Percentiles rank a stretch among this genome's conserved stretches.
Evolutionary conservation across 2,329 filamentous ascomycete species (phyloP).

Genomic region (Kalaharituber pfeilii): DNA sequence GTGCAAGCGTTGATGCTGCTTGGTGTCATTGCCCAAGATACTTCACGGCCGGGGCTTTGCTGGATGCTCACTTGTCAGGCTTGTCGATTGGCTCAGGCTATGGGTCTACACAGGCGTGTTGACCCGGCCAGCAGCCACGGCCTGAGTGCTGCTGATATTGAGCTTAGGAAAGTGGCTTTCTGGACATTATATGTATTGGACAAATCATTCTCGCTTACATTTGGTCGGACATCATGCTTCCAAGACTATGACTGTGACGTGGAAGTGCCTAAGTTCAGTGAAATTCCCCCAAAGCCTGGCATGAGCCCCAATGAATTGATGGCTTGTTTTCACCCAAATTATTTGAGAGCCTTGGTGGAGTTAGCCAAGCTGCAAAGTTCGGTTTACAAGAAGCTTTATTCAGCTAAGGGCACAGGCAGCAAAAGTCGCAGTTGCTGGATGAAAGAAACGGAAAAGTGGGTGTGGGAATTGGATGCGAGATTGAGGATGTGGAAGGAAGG

Average conservation of each 20-base stretch:
- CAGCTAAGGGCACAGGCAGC: slow-evolving; percentile 29
- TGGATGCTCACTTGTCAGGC: slow-evolving; percentile 44
- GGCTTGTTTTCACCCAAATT: slow-evolving; percentile 30
- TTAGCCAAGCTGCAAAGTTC: slow-evolving; percentile 41
- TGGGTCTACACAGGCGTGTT: slow-evolving; percentile 41
- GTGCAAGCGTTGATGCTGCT: slow-evolving; percentile 37
- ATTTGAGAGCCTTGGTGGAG: slow-evolving; percentile 39
- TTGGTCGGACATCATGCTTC: slow-evolving; percentile 42
- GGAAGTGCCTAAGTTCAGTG: neutral
- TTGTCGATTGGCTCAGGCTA: slow-evolving; percentile 42
- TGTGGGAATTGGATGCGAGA: slow-evolving; percentile 21
- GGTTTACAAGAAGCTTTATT: slow-evolving; percentile 42
- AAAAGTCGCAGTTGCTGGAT: slow-evolving; percentile 21
- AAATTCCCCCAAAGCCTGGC: neutral
- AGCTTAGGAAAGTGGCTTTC: slow-evolving; percentile 32
- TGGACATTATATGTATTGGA: slow-evolving; percentile 44
- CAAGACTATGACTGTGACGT: slow-evolving; percentile 39
- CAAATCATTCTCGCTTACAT: slow-evolving; percentile 39
- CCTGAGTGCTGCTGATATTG: slow-evolving; percentile 20
- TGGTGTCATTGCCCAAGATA: slow-evolving; percentile 45
- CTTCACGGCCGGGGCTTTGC: slow-evolving; percentile 44
- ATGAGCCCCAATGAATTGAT: slow-evolving; percentile 24
- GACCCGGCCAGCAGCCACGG: slow-evolving; percentile 24
- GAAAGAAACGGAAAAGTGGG: slow-evolving; percentile 27
- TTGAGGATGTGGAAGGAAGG: slow-evolving; percentile 21